phyloP scores from a whole-genome alignment of 305 asterid species.

The Solanum hybrid region DNA sequence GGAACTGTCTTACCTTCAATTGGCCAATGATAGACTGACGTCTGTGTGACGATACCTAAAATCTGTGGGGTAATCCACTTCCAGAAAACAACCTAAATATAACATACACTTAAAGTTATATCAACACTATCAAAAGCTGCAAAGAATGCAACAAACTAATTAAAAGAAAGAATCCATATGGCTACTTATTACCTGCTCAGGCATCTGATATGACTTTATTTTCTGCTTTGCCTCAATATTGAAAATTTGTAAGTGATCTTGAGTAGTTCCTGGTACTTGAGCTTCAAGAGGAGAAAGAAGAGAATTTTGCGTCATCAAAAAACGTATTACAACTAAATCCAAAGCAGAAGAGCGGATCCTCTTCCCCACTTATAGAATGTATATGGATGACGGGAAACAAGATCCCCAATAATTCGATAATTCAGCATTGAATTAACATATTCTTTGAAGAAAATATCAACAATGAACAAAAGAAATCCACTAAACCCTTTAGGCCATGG shows the following conservation, averaged over 20 bases:
- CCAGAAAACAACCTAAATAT: conserved; percentile 88
- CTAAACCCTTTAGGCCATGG: background rate
- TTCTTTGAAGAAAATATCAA: background rate
- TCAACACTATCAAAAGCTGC: background rate
- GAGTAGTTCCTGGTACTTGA: conserved; percentile 89
- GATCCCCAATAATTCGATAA: background rate
- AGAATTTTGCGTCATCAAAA: conserved; percentile 24
- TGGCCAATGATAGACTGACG: conserved; percentile 94
- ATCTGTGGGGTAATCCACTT: conserved; percentile 91
- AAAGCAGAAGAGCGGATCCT: background rate
- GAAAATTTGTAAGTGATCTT: conserved; percentile 94
- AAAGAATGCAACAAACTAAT: conserved; percentile 8
- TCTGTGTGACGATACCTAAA: conserved; percentile 91
- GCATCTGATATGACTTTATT: conserved; percentile 94
- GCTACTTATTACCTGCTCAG: conserved; percentile 67
- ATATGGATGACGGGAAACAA: background rate
- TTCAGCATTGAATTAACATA: background rate
- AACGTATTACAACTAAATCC: background rate
- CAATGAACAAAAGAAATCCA: background rate
- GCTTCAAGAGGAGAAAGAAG: conserved; percentile 45
- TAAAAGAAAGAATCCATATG: conserved; percentile 6
- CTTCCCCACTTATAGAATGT: background rate
- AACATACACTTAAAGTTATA: background rate
- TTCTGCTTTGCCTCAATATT: conserved; percentile 95
- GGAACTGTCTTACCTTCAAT: conserved; percentile 59